Evolutionary conservation across 2,329 filamentous ascomycete genomes (phyloP), one percentile per base, ranked within the genome.

Genomic region (Fusarium sp.): DNA sequence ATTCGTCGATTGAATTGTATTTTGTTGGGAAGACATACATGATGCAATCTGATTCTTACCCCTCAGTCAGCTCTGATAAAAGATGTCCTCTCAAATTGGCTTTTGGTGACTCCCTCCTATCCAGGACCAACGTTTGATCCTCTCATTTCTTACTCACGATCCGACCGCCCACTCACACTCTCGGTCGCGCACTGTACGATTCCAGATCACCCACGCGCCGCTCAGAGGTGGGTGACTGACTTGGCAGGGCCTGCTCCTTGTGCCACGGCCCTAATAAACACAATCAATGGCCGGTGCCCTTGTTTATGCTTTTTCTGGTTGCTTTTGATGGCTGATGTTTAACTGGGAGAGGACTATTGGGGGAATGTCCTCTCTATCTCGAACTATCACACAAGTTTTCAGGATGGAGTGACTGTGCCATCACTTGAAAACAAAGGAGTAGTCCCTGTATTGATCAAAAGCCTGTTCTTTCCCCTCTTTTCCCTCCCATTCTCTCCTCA

Each of bases 181-280:
- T 56, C 49, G 49, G 56, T 71, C 55, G 57, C 65, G 65, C 69
- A 69, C 62, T 71, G 67, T 71, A 62, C 67, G 67, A 68, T 71
- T 69, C 67, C 62, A 69, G 53, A 71, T 73, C 69, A 62, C 57
- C 60, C 70, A 72, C 72, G 60, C 68, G 60, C 70, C 57, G 60
- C 59, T 47, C 33, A 36, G 53, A 65, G 62, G 53, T 59, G 62
- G 62, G 54, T 40, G 55, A 62, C 54, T 70, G 70, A 73, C 66
- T 67, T 74, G 67, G 70, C 64, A 68, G 53, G 54, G 66, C 61
- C 57, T 73, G 62, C 67, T 69, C 66, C 63, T 66, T 74, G 69
- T 73, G 57, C 64, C 43, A 72, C 62, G 44, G 55, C 36, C 63
- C 58, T 69, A 49, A 46, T 52, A 43, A 59, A 34, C 49, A 44